A percentile compares a stretch with the other conserved stretches of the same genome.
phyloP scores from a whole-genome alignment of 768 basidiomycete species.

The Heimioporus sp. region DNA sequence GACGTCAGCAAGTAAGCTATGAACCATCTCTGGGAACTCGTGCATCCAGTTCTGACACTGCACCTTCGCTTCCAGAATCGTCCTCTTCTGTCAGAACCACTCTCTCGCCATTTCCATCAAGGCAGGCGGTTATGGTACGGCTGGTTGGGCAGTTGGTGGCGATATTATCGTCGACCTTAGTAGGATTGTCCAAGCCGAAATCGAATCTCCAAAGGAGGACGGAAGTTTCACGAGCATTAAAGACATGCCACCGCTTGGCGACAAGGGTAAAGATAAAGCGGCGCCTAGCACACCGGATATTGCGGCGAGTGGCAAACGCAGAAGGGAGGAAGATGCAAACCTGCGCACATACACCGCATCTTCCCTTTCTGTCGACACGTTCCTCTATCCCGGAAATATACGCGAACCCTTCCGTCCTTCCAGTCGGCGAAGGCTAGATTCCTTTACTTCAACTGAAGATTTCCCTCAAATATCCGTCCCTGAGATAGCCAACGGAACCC shows the following conservation, averaged over 20 bases:
- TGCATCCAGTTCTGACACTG: slow-evolving; percentile 6
- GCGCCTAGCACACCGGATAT: slow-evolving; percentile 7
- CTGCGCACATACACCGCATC: slow-evolving; percentile 55
- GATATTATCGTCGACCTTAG: slow-evolving; percentile 83
- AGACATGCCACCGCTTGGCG: slow-evolving; percentile 49
- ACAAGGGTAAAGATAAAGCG: slow-evolving; percentile 52
- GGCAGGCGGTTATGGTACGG: slow-evolving; percentile 89
- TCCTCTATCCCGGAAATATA: slow-evolving; percentile 33
- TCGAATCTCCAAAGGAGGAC: slow-evolving; percentile 55
- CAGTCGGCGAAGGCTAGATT: slow-evolving; percentile 18
- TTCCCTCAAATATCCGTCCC: too few species aligned
- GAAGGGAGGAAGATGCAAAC: slow-evolving; percentile 52
- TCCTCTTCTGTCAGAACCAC: slow-evolving; percentile 74
- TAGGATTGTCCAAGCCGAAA: slow-evolving; percentile 62
- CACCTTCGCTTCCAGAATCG: slow-evolving; percentile 48
- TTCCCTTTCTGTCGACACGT: slow-evolving; percentile 51
- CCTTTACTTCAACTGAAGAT: neutral
- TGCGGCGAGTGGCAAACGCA: slow-evolving; percentile 44
- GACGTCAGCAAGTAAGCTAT: slow-evolving; percentile 77
- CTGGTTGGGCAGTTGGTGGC: slow-evolving; percentile 85
- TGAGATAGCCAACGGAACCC: too few species aligned
- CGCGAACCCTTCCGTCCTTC: slow-evolving; percentile 17
- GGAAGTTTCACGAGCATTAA: slow-evolving; percentile 60
- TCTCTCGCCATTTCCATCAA: slow-evolving; percentile 75
- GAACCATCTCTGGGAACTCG: neutral